Evolutionary conservation across 106 monocot genomes (phyloP), one percentile per base, ranked within the genome.

Genomic region (Chionographis japonica): DNA sequence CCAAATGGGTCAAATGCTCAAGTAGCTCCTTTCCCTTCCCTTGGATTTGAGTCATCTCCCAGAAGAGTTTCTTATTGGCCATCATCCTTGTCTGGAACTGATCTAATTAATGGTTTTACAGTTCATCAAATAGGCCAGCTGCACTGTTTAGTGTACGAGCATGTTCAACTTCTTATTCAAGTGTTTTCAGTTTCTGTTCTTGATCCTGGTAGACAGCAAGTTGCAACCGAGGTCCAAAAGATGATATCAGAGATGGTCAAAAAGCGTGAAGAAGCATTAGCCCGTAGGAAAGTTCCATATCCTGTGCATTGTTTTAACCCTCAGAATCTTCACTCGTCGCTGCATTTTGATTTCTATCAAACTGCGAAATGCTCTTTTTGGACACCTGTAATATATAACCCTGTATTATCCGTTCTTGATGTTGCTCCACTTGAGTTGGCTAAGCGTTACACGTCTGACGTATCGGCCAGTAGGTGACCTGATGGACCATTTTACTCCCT

Each of bases 151-250:
- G 64, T 97, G 57, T 75, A 89, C 54, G 95, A 97, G 72, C 95
- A 97, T 74, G 84, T 89, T 74, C 95, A 97, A 52, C 82, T 97
- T 71, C 84, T 97, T 69, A 76, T 97, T 56, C 95, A 97, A 70
- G 52, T 85, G 3, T 89, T 86, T 53, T 97, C 92, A 58, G 58
- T 89, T 53, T 82, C 68, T 78, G 77, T 85, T 67, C 84, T 89
- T 67, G 95, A 97, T 84, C 84, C 86, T 70, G 73, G 80, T 18
- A 72, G 75, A 61, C 88, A 92, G 54, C 69, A 82, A 37, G 73
- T 83, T 69, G 84, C 92, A 27, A 60, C 55, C 56, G 68, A 73
- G 27, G 67, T 83, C 5, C 78, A 75, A 53, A 81, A 78, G 40
- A 65, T 97, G 92, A 79, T 97, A 19, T 46, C 57, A 49, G 95